A percentile compares a stretch with the other conserved stretches of the same genome.
phyloP scores from a whole-genome alignment of 1,284 basidiomycete species.

The Cryptococcus jaspeensis region DNA sequence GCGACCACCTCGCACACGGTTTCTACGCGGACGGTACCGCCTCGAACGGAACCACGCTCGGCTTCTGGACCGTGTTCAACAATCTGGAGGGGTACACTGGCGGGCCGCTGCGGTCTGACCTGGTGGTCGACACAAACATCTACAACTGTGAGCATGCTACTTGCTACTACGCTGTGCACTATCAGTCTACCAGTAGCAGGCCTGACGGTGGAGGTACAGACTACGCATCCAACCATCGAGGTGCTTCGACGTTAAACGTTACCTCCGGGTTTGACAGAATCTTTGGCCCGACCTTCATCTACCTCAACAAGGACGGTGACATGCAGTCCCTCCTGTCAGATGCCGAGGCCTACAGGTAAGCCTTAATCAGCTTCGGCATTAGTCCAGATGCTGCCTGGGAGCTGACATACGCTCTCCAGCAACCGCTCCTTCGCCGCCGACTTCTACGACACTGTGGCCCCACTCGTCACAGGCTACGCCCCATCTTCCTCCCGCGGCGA shows the following conservation, averaged over 20 bases:
- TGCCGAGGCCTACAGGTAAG: slow-evolving; percentile 6
- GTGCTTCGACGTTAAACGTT: slow-evolving; percentile 31
- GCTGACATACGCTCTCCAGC: background rate
- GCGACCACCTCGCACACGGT: slow-evolving; percentile 33
- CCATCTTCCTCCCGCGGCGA: slow-evolving; percentile 24
- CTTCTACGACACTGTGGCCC: slow-evolving; percentile 40
- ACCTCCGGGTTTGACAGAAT: slow-evolving; percentile 39
- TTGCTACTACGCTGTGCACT: background rate
- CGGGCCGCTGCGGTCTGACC: slow-evolving; percentile 31
- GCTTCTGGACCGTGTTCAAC: slow-evolving; percentile 40
- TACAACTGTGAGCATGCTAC: slow-evolving; percentile 31
- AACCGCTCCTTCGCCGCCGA: slow-evolving; percentile 23
- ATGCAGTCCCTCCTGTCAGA: slow-evolving; percentile 8
- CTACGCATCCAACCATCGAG: slow-evolving; percentile 36
- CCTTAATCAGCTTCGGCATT: background rate
- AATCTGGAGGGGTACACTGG: slow-evolving; percentile 38
- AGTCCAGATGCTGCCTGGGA: background rate
- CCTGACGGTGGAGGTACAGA: background rate
- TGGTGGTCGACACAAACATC: slow-evolving; percentile 35
- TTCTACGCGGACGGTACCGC: slow-evolving; percentile 36
- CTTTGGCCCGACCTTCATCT: slow-evolving; percentile 34
- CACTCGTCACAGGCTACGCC: slow-evolving; percentile 29
- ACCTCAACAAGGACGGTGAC: slow-evolving; percentile 11
- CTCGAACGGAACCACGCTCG: slow-evolving; percentile 26
- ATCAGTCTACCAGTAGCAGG: too few relatives aligned